Percentiles rank a stretch among this genome's conserved stretches.
phyloP scores from a whole-genome alignment of 768 basidiomycete species.

The Mrakia frigida region DNA sequence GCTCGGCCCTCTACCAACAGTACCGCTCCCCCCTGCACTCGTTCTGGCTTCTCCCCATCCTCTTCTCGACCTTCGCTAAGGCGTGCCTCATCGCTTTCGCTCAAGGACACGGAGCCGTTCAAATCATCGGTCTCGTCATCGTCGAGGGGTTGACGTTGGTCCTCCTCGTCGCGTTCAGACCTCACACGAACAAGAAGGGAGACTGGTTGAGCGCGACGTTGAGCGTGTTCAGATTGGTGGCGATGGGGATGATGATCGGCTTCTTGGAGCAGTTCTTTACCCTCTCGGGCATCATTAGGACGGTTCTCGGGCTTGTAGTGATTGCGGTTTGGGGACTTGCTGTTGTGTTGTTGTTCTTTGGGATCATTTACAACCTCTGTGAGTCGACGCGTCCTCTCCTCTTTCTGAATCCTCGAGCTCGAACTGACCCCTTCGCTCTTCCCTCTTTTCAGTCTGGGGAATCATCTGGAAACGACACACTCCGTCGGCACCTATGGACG shows the following conservation, averaged over 20 bases:
- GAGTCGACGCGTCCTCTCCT: conserved; percentile 4
- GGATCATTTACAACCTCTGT: conserved; percentile 53
- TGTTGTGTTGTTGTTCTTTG: conserved; percentile 63
- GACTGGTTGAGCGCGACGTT: conserved; percentile 67
- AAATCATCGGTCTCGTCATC: conserved; percentile 62
- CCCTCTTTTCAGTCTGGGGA: conserved; percentile 22
- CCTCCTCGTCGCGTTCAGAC: conserved; percentile 53
- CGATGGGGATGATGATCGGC: conserved; percentile 66
- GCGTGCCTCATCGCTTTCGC: conserved; percentile 61
- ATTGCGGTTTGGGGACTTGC: conserved; percentile 68
- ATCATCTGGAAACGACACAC: conserved; percentile 31
- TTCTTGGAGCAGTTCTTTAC: conserved; percentile 51
- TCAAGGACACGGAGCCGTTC: conserved; percentile 58
- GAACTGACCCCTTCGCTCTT: neutral
- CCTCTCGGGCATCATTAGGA: conserved; percentile 57
- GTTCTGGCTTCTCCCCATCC: conserved; percentile 59
- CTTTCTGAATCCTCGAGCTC: too few species aligned
- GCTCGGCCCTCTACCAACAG: conserved; percentile 48
- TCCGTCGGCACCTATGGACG: conserved; percentile 14
- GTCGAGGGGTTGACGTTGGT: conserved; percentile 61
- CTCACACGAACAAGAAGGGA: conserved; percentile 62
- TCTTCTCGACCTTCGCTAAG: conserved; percentile 59
- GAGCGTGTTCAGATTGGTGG: conserved; percentile 61
- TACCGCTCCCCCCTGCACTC: conserved; percentile 60
- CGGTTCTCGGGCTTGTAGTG: conserved; percentile 69